Evolutionary conservation across 495 filamentous ascomycete genomes (phyloP).

Genomic region (Pseudoneurospora amorphoporcata): DNA sequence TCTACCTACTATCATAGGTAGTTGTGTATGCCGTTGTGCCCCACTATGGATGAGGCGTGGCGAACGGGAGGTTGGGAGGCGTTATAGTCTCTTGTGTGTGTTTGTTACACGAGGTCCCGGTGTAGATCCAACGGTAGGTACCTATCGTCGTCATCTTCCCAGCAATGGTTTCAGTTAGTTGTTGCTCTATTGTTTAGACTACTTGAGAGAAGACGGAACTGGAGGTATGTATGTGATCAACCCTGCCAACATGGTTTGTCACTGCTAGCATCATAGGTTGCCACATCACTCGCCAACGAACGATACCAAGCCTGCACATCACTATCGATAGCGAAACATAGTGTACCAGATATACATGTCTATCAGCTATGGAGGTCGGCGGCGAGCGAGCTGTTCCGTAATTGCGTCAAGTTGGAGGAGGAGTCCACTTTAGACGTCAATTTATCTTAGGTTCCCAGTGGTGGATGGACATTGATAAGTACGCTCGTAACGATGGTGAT

Average conservation of each 20-base stretch:
- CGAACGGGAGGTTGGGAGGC: neutral
- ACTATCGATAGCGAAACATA: too few relatives aligned
- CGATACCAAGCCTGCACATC: neutral
- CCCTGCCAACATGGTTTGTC: neutral
- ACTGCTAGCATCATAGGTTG: neutral
- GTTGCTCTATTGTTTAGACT: too few relatives aligned
- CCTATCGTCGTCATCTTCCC: neutral
- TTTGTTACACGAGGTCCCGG: neutral
- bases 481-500: neutral
- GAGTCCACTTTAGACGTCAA: neutral
- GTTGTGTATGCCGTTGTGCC: neutral
- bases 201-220: too few relatives aligned
- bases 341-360: neutral
- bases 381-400: neutral
- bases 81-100: neutral
- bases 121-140: neutral
- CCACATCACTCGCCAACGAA: neutral
- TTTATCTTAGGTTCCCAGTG: neutral
- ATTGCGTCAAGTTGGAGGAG: neutral
- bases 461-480: too few relatives aligned
- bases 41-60: neutral
- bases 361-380: neutral
- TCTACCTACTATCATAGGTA: too few relatives aligned
- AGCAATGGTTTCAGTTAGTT: neutral
- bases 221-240: too few relatives aligned